Conservation (phyloP, 164 flowering plant species). For the Aristolochia fimbriata region DNA sequence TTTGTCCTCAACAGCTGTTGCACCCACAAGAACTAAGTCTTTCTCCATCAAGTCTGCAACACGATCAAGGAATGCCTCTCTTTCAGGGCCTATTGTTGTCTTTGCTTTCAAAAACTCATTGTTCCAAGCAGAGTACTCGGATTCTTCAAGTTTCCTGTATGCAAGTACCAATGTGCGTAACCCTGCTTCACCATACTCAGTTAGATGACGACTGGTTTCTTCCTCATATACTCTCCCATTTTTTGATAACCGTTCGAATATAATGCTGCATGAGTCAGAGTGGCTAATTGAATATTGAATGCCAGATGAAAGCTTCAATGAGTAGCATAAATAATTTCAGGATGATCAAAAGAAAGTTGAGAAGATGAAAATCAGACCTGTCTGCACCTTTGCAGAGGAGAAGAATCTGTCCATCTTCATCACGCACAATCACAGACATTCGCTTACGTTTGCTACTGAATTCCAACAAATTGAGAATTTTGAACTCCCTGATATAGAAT, state of each 20-base stretch:
- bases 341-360: neutral
- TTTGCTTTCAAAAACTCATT: constrained; percentile 72
- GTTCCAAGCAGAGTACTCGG: constrained; percentile 79
- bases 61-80: constrained; percentile 76
- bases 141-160: constrained; percentile 73
- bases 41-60: constrained; percentile 76
- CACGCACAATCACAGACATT: constrained; percentile 83
- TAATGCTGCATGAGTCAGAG: constrained; percentile 52
- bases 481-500: constrained; percentile 55
- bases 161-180: constrained; percentile 95
- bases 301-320: too few species aligned
- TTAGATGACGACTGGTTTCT: constrained; percentile 70
- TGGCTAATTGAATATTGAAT: too few species aligned
- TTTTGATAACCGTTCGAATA: constrained; percentile 75
- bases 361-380: constrained; percentile 46
- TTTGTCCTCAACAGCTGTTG: constrained; percentile 98
- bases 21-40: constrained; percentile 89
- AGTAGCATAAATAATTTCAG: neutral
- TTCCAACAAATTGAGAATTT: constrained; percentile 69
- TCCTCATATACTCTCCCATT: constrained; percentile 67
- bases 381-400: constrained; percentile 98
- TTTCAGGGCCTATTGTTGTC: constrained; percentile 68
- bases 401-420: constrained; percentile 73
- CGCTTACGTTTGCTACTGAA: constrained; percentile 94
- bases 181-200: constrained; percentile 92